Evolutionary conservation across 495 filamentous ascomycete species (phyloP), one percentile per base, ranked within the genome.

Genomic region (Ramalina intermedia): DNA sequence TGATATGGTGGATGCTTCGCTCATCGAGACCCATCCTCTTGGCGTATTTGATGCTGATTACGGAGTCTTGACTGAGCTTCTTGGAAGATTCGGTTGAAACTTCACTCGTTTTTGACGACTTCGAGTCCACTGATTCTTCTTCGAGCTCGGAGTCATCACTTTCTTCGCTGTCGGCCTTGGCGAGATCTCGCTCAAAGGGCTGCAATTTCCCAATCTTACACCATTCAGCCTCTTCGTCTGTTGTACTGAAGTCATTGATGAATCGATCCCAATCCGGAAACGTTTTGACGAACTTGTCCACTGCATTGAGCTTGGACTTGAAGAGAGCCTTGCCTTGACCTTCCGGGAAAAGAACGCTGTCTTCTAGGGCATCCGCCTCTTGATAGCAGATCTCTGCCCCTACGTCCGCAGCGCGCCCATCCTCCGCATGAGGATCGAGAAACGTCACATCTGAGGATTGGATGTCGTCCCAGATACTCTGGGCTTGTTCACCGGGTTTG

Each of bases 341-440:
- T 14, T 73, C 65, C 1, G 66, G 62, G 50, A 75, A 73, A 11
- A 75, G 53, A 8, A 73, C 49, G 12, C 53, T 48, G 36, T 75
- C 70, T 52, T 75, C 72, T 6, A 65, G 59, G 4, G 51, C 64
- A 44, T 75, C 68, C 11, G 64, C 61, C 48, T 72, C 61, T 39
- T 65, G 66, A 49, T 73, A 75, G 49, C 64, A 66, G 3, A 54
- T 29, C 12, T 59, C 59, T 37, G 54, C 55, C 16, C 48, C 23
- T 12, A 55, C 51, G 13, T 51, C 41, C 3, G 57, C 41, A 14
- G 16, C 42, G 4, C 50, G 41, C 36, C 11, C 48, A 14, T 38
- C 49, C 49, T 23, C 21, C 38, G 12, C 49, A 50, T 37, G 50
- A 38, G 37, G 46, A 50, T 17, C 58, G 42, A 55, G 44, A 41